Evolutionary conservation across 2,329 filamentous ascomycete genomes (phyloP), one percentile per base, ranked within the genome.

Genomic region (Fusarium gaditjirri): DNA sequence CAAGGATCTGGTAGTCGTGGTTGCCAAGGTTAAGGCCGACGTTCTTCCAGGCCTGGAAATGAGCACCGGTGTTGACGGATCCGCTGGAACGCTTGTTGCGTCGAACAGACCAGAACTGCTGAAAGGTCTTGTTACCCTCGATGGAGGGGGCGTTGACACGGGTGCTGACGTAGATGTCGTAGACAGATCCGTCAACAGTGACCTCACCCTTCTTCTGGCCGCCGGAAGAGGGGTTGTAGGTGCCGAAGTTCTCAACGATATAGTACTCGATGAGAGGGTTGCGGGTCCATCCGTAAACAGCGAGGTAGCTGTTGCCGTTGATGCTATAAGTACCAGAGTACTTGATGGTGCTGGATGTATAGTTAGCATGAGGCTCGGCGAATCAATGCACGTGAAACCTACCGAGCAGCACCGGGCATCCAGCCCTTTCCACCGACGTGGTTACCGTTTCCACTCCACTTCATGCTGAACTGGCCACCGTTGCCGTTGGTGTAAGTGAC

Each of bases 61-160:
- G 87, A 70, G 83, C 85, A 29, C 77, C 80, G 4, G 82, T 82
- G 41, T 83, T 86, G 67, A 90, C 84, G 11, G 84, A 86, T 7
- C 87, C 88, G 58, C 83, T 81, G 29, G 82, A 81, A 53, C 86
- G 82, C 83, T 88, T 87, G 60, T 70, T 80, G 68, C 81, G 79
- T 64, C 87, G 83, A 25, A 89, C 84, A 25, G 83, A 85, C 85
- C 84, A 87, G 80, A 83, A 88, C 80, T 88, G 86, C 76, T 84
- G 79, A 76, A 88, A 88, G 56, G 84, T 87, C 49, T 74, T 69
- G 35, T 84, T 87, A 42, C 86, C 86, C 42, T 83, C 76, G 55
- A 87, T 87, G 50, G 82, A 84, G n/a, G 85, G 85, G 56, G 80
- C 78, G 71, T 87, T 84, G 71, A 74, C 73, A 25, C 82, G 80